Conservation (phyloP, 1,284 basidiomycete species). For the Tylopilus sp. region DNA sequence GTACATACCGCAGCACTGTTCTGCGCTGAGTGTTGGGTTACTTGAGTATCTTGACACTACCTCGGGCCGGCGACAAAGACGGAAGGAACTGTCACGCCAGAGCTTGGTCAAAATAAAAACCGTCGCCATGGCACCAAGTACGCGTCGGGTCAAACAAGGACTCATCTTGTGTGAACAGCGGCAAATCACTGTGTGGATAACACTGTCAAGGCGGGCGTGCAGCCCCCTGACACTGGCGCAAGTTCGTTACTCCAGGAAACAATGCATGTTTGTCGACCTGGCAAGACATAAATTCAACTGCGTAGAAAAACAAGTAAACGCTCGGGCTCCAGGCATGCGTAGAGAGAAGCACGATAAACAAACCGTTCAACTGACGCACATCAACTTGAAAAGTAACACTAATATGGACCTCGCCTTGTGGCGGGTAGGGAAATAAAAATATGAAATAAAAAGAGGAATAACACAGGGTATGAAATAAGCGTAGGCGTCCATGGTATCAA, state of each 20-base stretch:
- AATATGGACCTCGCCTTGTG: background rate
- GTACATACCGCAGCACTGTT: no score
- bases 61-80: no score
- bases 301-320: constrained; percentile 18
- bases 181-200: background rate
- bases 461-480: constrained; percentile 32
- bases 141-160: background rate
- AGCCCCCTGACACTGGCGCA: background rate
- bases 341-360: background rate
- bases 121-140: background rate
- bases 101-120: no score
- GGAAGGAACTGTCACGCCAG: no score
- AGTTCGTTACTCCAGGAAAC: background rate
- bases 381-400: background rate
- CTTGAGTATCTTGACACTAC: no score
- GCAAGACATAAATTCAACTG: constrained; percentile 8
- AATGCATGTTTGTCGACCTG: background rate
- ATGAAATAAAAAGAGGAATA: constrained; percentile 1
- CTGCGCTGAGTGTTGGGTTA: no score
- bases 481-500: constrained; percentile 31
- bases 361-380: background rate
- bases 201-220: no score
- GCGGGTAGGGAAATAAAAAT: background rate
- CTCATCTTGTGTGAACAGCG: no score
- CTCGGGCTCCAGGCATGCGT: constrained; percentile 31